phyloP scores from a whole-genome alignment of 2,329 filamentous ascomycete genomes.

The Fusarium newnesense region DNA sequence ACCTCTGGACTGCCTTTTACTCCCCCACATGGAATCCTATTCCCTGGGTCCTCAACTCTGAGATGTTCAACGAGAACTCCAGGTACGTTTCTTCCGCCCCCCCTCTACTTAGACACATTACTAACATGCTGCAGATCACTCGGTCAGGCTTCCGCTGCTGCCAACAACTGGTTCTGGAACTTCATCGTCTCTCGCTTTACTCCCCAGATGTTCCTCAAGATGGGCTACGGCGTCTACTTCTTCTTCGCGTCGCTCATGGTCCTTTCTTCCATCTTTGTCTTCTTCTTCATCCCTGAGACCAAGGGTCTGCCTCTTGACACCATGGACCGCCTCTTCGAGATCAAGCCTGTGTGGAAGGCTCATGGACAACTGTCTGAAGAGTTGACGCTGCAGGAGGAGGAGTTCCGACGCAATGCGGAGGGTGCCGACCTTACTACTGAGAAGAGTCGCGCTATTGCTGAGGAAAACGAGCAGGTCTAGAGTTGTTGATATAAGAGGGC shows the following conservation, averaged over 20 bases:
- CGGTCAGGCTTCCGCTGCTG: slow-evolving; percentile 76
- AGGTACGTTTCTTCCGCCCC: slow-evolving; percentile 4
- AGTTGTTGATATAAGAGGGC: background rate
- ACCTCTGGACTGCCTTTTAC: slow-evolving; percentile 68
- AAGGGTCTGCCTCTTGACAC: slow-evolving; percentile 72
- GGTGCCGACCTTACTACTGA: slow-evolving; percentile 41
- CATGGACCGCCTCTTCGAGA: slow-evolving; percentile 70
- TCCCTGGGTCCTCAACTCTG: slow-evolving; percentile 79
- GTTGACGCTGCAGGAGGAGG: slow-evolving; percentile 49
- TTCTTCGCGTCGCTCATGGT: slow-evolving; percentile 75
- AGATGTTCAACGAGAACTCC: slow-evolving; percentile 77
- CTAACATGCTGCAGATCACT: slow-evolving; percentile 55
- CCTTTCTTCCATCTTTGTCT: slow-evolving; percentile 67
- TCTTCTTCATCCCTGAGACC: slow-evolving; percentile 72
- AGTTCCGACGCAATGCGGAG: slow-evolving; percentile 46
- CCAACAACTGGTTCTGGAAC: slow-evolving; percentile 79
- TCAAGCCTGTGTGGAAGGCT: slow-evolving; percentile 57
- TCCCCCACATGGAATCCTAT: slow-evolving; percentile 78
- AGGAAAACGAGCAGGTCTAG: background rate
- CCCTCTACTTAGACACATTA: fast-evolving
- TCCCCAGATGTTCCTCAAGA: slow-evolving; percentile 69
- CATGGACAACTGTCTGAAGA: slow-evolving; percentile 57
- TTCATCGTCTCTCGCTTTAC: slow-evolving; percentile 77
- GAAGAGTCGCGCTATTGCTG: slow-evolving; percentile 24
- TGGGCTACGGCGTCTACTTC: slow-evolving; percentile 73